Evolutionary conservation across 257 asterid species (phyloP).

Genomic region (Scutellaria minor): DNA sequence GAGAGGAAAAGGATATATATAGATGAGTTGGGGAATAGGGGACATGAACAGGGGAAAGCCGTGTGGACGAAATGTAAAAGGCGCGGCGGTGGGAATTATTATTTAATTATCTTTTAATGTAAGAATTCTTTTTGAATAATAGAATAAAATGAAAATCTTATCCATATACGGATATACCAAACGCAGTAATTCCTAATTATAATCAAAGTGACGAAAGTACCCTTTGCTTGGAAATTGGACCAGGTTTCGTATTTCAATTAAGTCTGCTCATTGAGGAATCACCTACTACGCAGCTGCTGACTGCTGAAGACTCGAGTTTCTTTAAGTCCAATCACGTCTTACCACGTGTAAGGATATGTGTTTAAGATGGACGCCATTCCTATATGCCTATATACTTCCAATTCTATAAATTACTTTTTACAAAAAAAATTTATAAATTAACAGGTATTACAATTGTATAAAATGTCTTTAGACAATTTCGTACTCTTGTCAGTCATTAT

Average conservation of each 20-base stretch:
- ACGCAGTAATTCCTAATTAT: conserved; percentile 37
- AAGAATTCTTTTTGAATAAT: background rate
- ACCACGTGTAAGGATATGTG: conserved; percentile 29
- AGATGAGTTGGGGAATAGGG: conserved; percentile 36
- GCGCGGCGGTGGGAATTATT: conserved; percentile 52
- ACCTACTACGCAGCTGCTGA: conserved; percentile 26
- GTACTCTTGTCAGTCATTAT: too few relatives aligned
- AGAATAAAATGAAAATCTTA: conserved; percentile 47
- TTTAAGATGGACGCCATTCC: background rate
- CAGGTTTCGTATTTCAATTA: conserved; percentile 36
- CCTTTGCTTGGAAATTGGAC: conserved; percentile 46
- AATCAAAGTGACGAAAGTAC: conserved; percentile 39
- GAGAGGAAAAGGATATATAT: conserved; percentile 48
- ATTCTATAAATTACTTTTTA: too few relatives aligned
- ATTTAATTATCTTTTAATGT: background rate
- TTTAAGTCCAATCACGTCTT: background rate
- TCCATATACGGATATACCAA: conserved; percentile 66
- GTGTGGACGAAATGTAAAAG: conserved; percentile 59
- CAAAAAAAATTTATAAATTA: too few relatives aligned
- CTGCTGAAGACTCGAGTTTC: background rate
- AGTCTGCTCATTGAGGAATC: conserved; percentile 39
- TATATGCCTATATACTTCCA: background rate
- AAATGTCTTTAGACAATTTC: too few relatives aligned
- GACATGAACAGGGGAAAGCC: conserved; percentile 56
- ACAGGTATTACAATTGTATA: too few relatives aligned